These are phyloP conservation scores for Epichloe bromicola DNA, from an alignment of 2,329 filamentous ascomycete species.

Conservation along the genomic window DNA sequence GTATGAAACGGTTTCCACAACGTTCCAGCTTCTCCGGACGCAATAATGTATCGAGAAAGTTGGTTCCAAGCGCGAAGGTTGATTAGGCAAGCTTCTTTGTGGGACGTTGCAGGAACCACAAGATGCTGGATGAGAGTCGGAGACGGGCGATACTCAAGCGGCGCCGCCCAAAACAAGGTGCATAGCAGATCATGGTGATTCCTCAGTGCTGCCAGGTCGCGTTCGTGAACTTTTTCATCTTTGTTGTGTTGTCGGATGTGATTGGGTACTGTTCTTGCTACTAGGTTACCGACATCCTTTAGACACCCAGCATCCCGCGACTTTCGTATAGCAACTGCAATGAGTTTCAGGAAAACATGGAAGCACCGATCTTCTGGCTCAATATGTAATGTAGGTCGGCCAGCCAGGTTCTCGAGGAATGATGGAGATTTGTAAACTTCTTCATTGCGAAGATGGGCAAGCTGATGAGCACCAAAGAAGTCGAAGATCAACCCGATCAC, in stretches of 20 bases:
- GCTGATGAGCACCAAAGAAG: slow-evolving; percentile 50
- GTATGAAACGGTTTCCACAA: slow-evolving; percentile 32
- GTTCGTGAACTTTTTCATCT: slow-evolving; percentile 45
- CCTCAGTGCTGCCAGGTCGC: slow-evolving; percentile 49
- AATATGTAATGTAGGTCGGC: slow-evolving; percentile 32
- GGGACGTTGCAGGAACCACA: slow-evolving; percentile 45
- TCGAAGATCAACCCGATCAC: slow-evolving; percentile 52
- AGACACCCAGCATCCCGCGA: slow-evolving; percentile 32
- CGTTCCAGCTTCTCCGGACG: slow-evolving; percentile 30
- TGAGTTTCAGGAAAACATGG: slow-evolving; percentile 52
- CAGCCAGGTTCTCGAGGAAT: slow-evolving; percentile 44
- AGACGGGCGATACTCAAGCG: slow-evolving; percentile 38
- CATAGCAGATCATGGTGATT: slow-evolving; percentile 59
- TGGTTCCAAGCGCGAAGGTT: slow-evolving; percentile 51
- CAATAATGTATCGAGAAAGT: slow-evolving; percentile 44
- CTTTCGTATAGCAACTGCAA: slow-evolving; percentile 43
- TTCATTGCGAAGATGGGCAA: slow-evolving; percentile 52
- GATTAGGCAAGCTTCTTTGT: slow-evolving; percentile 53
- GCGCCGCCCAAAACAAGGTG: slow-evolving; percentile 52
- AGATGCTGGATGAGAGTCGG: slow-evolving; percentile 44
- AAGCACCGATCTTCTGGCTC: slow-evolving; percentile 48
- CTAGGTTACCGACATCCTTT: slow-evolving; percentile 48
- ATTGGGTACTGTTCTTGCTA: slow-evolving; percentile 50
- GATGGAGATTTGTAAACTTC: slow-evolving; percentile 46
- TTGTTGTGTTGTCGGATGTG: slow-evolving; percentile 52